A percentile compares a stretch with the other conserved stretches of the same genome.
phyloP scores from a whole-genome alignment of 352 stramenopile species.

The Nothophytophthora sp. region DNA sequence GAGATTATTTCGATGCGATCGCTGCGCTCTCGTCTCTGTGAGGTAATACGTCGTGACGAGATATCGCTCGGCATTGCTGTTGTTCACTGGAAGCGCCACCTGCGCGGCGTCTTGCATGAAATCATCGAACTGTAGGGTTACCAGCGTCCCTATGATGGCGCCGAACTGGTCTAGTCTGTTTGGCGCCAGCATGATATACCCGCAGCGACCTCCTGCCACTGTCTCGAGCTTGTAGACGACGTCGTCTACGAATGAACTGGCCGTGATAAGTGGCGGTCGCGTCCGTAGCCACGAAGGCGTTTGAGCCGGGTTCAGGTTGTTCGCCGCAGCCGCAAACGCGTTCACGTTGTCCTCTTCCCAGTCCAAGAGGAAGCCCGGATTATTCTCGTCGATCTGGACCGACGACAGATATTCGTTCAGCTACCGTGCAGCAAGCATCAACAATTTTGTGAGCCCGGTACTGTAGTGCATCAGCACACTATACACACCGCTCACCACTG shows the following conservation, averaged over 20 bases:
- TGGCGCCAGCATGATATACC: conserved; percentile 13
- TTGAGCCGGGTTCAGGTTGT: conserved; percentile 13
- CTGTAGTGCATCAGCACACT: too few relatives aligned
- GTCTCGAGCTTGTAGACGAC: conserved; percentile 13
- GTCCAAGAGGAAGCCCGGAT: too few relatives aligned
- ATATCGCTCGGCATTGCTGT: conserved; percentile 21
- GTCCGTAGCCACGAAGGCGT: conserved; percentile 17
- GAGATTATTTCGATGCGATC: conserved; percentile 17
- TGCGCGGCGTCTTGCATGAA: conserved; percentile 29
- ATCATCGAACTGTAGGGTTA: conserved; percentile 10
- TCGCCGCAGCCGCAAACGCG: conserved; percentile 17
- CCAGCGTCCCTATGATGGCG: conserved; percentile 7
- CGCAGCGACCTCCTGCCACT: conserved; percentile 16
- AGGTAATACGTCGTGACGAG: conserved; percentile 20
- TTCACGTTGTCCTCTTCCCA: conserved; percentile 15
- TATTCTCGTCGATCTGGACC: conserved; percentile 16
- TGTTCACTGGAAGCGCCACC: conserved; percentile 26
- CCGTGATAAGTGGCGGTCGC: conserved; percentile 24
- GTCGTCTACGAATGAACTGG: conserved; percentile 23
- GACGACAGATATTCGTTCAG: conserved; percentile 14
- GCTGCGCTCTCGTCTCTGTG: conserved; percentile 20
- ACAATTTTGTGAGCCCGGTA: too few relatives aligned
- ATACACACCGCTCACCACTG: too few relatives aligned
- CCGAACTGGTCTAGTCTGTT: conserved; percentile 18
- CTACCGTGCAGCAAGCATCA: too few relatives aligned